phyloP scores from a whole-genome alignment of 2,329 filamentous ascomycete species.

The Fonsecaea nubica region DNA sequence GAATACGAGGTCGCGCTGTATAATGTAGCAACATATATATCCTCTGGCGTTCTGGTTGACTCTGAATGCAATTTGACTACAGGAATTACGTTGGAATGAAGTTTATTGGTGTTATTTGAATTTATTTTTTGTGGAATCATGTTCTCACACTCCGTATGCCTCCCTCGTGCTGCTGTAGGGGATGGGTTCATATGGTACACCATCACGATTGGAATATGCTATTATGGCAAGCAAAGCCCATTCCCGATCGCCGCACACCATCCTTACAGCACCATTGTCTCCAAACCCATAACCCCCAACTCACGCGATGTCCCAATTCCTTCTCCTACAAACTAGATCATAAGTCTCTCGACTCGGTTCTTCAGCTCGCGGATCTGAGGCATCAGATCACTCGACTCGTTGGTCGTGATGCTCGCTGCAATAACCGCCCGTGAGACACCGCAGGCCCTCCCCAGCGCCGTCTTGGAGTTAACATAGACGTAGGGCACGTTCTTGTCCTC shows the following conservation, averaged over 20 bases:
- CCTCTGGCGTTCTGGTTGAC: background rate
- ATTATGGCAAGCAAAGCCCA: background rate
- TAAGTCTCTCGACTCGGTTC: slow-evolving; percentile 93
- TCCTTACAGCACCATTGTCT: background rate
- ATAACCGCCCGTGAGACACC: slow-evolving; percentile 91
- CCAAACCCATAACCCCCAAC: background rate
- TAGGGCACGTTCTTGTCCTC: slow-evolving; percentile 74
- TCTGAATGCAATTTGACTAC: background rate
- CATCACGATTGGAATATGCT: background rate
- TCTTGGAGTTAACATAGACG: slow-evolving; percentile 77
- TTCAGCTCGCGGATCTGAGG: slow-evolving; percentile 86
- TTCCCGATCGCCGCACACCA: background rate
- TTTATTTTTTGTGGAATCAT: background rate
- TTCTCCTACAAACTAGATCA: slow-evolving; percentile 66
- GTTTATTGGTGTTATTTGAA: background rate
- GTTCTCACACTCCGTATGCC: background rate
- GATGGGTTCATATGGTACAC: background rate
- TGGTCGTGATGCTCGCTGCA: slow-evolving; percentile 84
- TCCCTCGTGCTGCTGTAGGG: background rate
- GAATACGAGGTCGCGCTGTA: background rate
- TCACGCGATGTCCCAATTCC: background rate
- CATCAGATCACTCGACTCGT: slow-evolving; percentile 86
- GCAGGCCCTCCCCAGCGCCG: slow-evolving; percentile 84
- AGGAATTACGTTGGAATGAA: background rate
- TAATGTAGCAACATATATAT: background rate